Evolutionary conservation across 1,139 yeast species (phyloP).

Genomic region (Zygosaccharomyces pseudobailii): DNA sequence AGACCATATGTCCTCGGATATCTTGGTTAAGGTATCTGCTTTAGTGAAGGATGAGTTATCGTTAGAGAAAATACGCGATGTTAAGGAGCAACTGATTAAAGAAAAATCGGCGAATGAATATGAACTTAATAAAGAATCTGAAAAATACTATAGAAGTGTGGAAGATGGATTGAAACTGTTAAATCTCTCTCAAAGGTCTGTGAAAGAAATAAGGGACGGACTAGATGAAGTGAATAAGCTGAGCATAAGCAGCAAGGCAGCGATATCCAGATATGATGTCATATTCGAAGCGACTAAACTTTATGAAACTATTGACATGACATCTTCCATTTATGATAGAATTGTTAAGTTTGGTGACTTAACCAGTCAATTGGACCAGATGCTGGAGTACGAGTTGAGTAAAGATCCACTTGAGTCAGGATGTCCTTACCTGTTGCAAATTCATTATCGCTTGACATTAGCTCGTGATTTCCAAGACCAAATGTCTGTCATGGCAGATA

Average conservation of each 20-base stretch:
- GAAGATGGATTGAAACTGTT: conserved; percentile 28
- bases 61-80: conserved; percentile 25
- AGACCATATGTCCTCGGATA: conserved; percentile 10
- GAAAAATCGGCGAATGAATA: conserved; percentile 72
- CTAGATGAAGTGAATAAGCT: conserved; percentile 56
- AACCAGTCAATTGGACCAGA: conserved; percentile 45
- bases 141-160: conserved; percentile 24
- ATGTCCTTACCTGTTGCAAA: conserved; percentile 54
- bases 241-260: conserved; percentile 48
- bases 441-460: conserved; percentile 66
- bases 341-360: conserved; percentile 54
- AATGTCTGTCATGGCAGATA: conserved; percentile 49
- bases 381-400: conserved; percentile 53
- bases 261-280: conserved; percentile 53
- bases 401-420: conserved; percentile 49
- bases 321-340: conserved; percentile 59
- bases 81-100: conserved; percentile 53
- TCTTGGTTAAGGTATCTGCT: conserved; percentile 16
- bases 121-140: conserved; percentile 59
- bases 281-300: conserved; percentile 59
- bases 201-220: conserved; percentile 48
- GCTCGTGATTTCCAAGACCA: conserved; percentile 78
- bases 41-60: conserved; percentile 30
- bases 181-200: conserved; percentile 35
- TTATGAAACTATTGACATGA: conserved; percentile 68